Conservation (phyloP, 305 asterid genomes). For the Fraxinus ornus region DNA sequence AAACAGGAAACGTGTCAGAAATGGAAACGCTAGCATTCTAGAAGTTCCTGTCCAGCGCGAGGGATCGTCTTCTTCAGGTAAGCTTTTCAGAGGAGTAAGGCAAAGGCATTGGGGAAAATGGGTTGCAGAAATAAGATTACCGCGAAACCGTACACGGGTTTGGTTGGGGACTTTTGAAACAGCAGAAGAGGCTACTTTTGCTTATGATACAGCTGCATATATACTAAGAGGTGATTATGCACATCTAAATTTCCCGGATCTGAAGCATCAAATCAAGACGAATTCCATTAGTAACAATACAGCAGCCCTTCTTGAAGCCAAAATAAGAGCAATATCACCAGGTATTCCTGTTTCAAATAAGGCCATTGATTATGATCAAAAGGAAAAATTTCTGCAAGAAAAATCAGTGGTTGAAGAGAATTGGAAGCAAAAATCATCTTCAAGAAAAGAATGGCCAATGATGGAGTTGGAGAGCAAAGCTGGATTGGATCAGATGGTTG, state of each 20-base stretch:
- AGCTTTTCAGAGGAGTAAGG: conserved; percentile 76
- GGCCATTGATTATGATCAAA: conserved; percentile 2
- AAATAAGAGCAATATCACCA: conserved; percentile 57
- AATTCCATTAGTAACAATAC: conserved; percentile 48
- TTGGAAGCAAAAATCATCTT: background rate
- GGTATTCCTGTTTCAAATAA: conserved; percentile 27
- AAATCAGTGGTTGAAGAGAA: background rate
- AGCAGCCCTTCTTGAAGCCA: conserved; percentile 76
- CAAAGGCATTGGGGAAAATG: conserved; percentile 97
- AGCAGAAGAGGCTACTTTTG: conserved; percentile 83
- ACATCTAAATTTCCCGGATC: conserved; percentile 72
- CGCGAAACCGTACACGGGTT: conserved; percentile 71
- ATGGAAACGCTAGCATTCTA: background rate
- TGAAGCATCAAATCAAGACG: conserved; percentile 61
- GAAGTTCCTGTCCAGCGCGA: background rate
- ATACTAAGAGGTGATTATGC: conserved; percentile 79
- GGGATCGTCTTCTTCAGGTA: conserved; percentile 31
- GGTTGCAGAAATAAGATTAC: conserved; percentile 87
- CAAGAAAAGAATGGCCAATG: conserved; percentile 16
- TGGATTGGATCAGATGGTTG: conserved; percentile 21
- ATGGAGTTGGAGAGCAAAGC: conserved; percentile 15
- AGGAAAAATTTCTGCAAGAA: background rate
- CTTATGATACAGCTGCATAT: conserved; percentile 86
- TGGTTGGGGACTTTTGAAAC: conserved; percentile 89
- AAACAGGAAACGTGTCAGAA: background rate